Evolutionary conservation across 1,284 basidiomycete genomes (phyloP), one percentile per base, ranked within the genome.

Genomic region (Pholiota adiposa): DNA sequence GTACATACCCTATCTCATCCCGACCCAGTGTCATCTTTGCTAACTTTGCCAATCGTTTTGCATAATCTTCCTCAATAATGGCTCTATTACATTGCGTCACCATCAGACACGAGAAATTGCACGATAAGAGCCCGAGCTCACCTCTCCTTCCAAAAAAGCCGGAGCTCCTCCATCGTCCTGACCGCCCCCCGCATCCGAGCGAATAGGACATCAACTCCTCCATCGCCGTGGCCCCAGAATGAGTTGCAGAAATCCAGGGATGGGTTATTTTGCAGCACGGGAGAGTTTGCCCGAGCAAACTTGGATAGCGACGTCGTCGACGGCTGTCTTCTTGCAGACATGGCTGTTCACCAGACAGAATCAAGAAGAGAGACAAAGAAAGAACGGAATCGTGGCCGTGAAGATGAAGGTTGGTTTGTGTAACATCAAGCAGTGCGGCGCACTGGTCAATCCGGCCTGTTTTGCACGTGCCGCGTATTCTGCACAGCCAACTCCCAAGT

Each of bases 241-340:
- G 95, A 87, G 75, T 99, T 99, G 76, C 96, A 98, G 77, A 96
- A 98, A 78, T 97, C 92, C 67, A 89, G 78, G 12, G 84, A 83
- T 56, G 82, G 78, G 63, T 75, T 75, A 62, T 75, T 75, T 59
- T 74, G 73, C 21, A 78, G 72, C 52, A 80, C 78, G 8, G 87
- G 82, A 29, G 86, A 84, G 41, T 76, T 76, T 43, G 79, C 77
- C 51, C 86, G 79, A 48, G 83, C 88, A 71, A 79, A 92, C 73
- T 79, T 84, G 40, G 89, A 84, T 21, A 92, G 78, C 3, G 89
- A 92, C 7, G 89, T 90, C 2, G 88, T 88, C 40, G 90, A 92
- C 62, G 87, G 69, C 81, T 90, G 88, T 73, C 89, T 83, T 72
- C 88, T 76, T 61, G 87, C 82, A 73, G 86, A 75, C 83, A 86